A percentile compares a stretch with the other conserved stretches of the same genome.
Conservation (phyloP, 179 eudicot species). For the Beta corolliflora region DNA sequence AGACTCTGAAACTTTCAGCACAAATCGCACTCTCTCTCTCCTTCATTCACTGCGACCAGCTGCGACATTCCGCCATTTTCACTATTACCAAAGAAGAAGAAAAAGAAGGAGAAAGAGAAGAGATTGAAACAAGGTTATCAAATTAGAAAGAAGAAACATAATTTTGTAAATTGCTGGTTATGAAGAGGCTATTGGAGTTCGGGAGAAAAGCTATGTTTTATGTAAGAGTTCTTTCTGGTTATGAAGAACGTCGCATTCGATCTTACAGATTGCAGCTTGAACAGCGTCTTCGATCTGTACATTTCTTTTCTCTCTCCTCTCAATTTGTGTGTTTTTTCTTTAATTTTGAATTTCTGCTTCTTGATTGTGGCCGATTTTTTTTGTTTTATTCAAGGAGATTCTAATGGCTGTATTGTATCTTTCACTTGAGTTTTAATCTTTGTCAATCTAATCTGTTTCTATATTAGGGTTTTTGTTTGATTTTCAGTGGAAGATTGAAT, state of each 20-base stretch:
- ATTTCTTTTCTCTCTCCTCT: background rate
- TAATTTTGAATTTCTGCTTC: background rate
- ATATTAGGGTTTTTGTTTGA: background rate
- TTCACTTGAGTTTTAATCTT: background rate
- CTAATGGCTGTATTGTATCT: too few species aligned
- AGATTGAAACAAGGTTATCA: too few species aligned
- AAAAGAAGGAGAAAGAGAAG: too few species aligned
- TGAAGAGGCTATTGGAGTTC: slow-evolving; percentile 68
- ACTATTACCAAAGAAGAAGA: too few species aligned
- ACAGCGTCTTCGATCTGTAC: slow-evolving; percentile 67
- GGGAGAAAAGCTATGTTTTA: slow-evolving; percentile 89
- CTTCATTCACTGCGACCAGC: background rate
- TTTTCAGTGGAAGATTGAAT: background rate
- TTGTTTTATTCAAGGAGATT: background rate
- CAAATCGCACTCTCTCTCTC: too few species aligned
- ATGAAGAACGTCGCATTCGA: slow-evolving; percentile 88
- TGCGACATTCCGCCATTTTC: background rate
- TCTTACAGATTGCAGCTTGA: slow-evolving; percentile 73
- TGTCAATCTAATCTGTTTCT: background rate
- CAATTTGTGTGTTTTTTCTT: background rate
- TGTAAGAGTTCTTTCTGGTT: slow-evolving; percentile 82
- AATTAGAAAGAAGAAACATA: too few species aligned
- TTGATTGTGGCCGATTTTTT: background rate
- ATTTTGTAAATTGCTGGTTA: slow-evolving; percentile 2
- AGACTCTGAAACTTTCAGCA: too few species aligned